Conservation (phyloP, 345 rosid genomes). For the Linum tenue region DNA sequence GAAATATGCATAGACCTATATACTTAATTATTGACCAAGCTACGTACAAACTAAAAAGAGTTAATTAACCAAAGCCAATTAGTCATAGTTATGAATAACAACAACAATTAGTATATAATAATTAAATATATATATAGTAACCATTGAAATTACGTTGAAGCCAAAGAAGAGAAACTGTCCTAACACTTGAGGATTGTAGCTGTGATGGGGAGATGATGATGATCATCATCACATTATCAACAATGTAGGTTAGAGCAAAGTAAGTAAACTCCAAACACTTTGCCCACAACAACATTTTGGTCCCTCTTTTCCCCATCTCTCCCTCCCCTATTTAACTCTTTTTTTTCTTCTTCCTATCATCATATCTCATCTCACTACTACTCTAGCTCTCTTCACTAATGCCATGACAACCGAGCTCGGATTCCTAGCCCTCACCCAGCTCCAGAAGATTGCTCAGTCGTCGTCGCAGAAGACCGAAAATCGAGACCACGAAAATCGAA, state of each 20-base stretch:
- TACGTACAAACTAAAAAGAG: no score
- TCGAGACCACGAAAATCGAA: neutral
- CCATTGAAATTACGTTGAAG: neutral
- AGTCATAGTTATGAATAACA: no score
- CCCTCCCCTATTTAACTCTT: constrained; percentile 32
- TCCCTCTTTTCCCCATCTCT: constrained; percentile 15
- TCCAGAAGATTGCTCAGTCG: constrained; percentile 22
- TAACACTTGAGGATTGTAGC: neutral
- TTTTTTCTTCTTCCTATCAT: constrained; percentile 11
- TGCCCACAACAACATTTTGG: constrained; percentile 2
- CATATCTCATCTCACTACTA: constrained; percentile 22
- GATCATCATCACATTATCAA: constrained; percentile 11
- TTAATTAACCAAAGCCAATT: no score
- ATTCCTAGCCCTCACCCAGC: constrained; percentile 31
- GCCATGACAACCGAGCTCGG: constrained; percentile 44
- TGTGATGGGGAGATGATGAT: constrained; percentile 11
- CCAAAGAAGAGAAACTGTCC: neutral
- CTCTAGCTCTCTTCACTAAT: neutral
- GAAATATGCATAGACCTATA: no score
- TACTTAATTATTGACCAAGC: no score
- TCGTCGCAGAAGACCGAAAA: neutral
- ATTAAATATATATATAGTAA: no score
- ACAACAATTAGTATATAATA: no score
- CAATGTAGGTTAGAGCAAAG: neutral
- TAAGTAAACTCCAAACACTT: neutral